Base-by-base conservation (phyloP, 805 yeast genomes). In the Priceomyces haplophilus region DNA sequence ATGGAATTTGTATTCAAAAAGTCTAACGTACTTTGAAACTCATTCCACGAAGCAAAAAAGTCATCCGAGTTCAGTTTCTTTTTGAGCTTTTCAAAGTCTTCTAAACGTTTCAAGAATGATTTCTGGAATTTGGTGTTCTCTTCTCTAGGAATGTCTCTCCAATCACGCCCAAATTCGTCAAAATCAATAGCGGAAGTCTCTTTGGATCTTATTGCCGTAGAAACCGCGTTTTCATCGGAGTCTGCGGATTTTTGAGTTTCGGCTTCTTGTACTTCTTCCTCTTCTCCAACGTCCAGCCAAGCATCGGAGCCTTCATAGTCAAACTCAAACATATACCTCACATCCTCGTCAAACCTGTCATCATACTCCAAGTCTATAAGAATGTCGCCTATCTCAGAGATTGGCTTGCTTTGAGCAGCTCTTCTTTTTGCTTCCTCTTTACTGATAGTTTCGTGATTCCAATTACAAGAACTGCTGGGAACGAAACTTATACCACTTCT, bases 121-220 rank as follows among this genome's bases (percentile, higher is more conserved):
- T 42, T 45, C 10, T 53, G 50, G 41, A 50, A 59, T 7, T 49
- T 38, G 10, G 63, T 59, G 54, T 84, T 84, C 1, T 66, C 67
- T 2, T 79, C 86, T 38, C 88, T 64, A 2, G 86, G 84, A 10
- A 82, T 68, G 58, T 83, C 89, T 51, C 88, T 64, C 87, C 89
- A 82, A 61, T 84, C 89, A 27, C 78, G 66, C 0, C 87, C 88
- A 36, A 69, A 57, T 20, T 76, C 73, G 55, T 81, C 87, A 56
- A 78, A 75, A 38, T 77, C 80, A 30, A 77, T 62, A 3, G 48
- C 49, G 27, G 50, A 52, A 13, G 37, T 34, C 1, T 46, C 52
- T 16, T 44, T 45, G 4, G 53, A 45, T 20, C 62, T 48, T 10
- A 53, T 47, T 1, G 62, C 62, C 16, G 52, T 48, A 2, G 48